Percentiles rank a stretch among this genome's conserved stretches.
phyloP scores from a whole-genome alignment of 139 green algal genomes.

The Auxenochlorella pyrenoidosa region DNA sequence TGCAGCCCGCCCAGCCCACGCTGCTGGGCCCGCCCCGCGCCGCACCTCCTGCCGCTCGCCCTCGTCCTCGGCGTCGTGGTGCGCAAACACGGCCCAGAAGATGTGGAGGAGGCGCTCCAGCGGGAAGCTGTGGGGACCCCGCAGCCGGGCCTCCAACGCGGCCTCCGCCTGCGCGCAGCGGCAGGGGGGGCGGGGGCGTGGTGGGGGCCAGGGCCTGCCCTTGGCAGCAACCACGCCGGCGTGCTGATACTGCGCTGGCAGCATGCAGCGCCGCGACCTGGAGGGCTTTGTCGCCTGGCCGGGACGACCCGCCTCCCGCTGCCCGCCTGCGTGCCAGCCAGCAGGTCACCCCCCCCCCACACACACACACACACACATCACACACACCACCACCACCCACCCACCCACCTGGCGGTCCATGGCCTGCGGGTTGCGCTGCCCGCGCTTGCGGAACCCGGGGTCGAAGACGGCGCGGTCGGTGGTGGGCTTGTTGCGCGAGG shows the following conservation, averaged over 20 bases:
- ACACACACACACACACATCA: no score
- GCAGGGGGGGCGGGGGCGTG: not conserved
- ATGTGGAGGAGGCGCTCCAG: constrained; percentile 70
- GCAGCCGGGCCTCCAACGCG: constrained; percentile 57
- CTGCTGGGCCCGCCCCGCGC: no score
- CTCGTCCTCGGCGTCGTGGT: constrained; percentile 33
- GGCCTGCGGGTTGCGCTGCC: constrained; percentile 35
- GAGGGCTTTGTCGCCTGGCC: no score
- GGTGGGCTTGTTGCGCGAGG: constrained; percentile 62
- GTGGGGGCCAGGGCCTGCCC: no score
- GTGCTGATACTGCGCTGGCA: no score
- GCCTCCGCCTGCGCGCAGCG: constrained; percentile 64
- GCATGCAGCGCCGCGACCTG: no score
- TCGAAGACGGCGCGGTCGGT: constrained; percentile 64
- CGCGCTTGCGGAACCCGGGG: constrained; percentile 13
- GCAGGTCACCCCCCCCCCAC: no score
- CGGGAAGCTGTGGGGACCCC: constrained; percentile 67
- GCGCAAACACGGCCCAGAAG: constrained; percentile 60
- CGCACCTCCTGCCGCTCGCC: not conserved
- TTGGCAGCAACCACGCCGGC: no score
- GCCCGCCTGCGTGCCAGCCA: no score
- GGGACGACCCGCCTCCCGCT: no score
- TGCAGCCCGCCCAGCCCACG: no score
- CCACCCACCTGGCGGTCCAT: constrained; percentile 47
- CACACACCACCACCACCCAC: not conserved